A percentile compares a stretch with the other conserved stretches of the same genome.
phyloP scores from a whole-genome alignment of 192 early-diverging fungal species.

The Piromyces finnis region DNA sequence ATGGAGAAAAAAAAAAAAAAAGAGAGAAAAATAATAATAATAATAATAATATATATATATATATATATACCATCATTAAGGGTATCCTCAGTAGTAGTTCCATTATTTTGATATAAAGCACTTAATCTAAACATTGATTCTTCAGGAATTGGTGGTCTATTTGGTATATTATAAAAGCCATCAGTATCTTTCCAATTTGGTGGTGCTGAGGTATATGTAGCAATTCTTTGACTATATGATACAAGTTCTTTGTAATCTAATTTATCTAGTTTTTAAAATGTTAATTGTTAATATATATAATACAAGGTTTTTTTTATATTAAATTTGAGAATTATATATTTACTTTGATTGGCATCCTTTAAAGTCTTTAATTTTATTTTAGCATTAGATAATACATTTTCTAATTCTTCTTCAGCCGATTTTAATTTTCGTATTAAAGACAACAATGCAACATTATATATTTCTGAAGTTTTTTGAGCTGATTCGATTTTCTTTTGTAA shows the following conservation, averaged over 20 bases:
- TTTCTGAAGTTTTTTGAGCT: background rate
- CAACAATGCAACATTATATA: background rate
- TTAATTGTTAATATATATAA: too few relatives aligned
- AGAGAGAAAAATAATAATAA: background rate
- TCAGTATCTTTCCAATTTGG: background rate
- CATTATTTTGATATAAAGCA: background rate
- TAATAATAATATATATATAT: background rate
- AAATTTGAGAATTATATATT: too few relatives aligned
- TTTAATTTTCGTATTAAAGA: background rate
- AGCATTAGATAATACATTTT: background rate
- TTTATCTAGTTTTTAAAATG: background rate
- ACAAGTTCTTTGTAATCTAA: background rate
- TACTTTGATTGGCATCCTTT: background rate
- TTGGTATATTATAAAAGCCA: background rate
- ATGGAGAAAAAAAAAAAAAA: too few relatives aligned
- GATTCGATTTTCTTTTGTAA: background rate
- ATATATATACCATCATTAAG: background rate
- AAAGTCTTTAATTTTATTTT: background rate
- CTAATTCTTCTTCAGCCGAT: background rate
- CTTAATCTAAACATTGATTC: background rate
- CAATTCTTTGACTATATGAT: background rate
- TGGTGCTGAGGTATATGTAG: background rate
- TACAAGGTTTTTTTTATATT: too few relatives aligned
- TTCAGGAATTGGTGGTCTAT: background rate
- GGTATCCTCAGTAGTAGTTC: background rate